Evolutionary conservation across 2,329 filamentous ascomycete species (phyloP).

Genomic region (Myriangium duriaei): DNA sequence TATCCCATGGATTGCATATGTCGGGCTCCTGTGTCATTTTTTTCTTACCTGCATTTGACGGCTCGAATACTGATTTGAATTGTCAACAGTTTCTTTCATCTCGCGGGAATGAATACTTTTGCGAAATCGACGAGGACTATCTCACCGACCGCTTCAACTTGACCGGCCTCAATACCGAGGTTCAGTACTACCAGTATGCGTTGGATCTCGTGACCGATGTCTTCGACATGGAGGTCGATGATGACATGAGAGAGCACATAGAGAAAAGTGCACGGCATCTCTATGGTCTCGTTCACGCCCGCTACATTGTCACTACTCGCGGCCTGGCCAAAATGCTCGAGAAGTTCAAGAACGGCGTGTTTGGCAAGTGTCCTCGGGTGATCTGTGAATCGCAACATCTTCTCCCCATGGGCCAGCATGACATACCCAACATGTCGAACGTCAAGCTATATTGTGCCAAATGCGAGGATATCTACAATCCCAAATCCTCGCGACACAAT

Average conservation of each 20-base stretch:
- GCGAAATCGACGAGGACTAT: slow-evolving; percentile 98
- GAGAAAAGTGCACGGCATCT: slow-evolving; percentile 94
- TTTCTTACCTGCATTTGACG: background rate
- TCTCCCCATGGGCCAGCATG: slow-evolving; percentile 86
- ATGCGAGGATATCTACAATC: slow-evolving; percentile 98
- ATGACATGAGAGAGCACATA: slow-evolving; percentile 95
- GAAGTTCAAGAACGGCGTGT: slow-evolving; percentile 97
- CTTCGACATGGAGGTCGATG: slow-evolving; percentile 96
- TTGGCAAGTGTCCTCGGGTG: slow-evolving; percentile 94
- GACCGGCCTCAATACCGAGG: slow-evolving; percentile 90
- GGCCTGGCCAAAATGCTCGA: slow-evolving; percentile 96
- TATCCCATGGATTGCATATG: slow-evolving; percentile 7
- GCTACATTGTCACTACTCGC: slow-evolving; percentile 92
- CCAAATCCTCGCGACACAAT: slow-evolving; percentile 90
- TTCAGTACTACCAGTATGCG: slow-evolving; percentile 98
- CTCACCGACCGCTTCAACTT: slow-evolving; percentile 96
- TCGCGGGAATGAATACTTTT: slow-evolving; percentile 97
- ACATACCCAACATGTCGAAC: slow-evolving; percentile 73
- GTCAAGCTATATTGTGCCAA: slow-evolving; percentile 96
- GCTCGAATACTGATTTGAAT: slow-evolving; percentile 1
- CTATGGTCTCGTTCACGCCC: slow-evolving; percentile 89
- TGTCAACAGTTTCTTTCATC: slow-evolving; percentile 79
- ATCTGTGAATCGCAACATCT: slow-evolving; percentile 89
- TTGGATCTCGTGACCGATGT: slow-evolving; percentile 95
- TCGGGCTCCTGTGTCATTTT: slow-evolving; percentile 7